phyloP scores from a whole-genome alignment of 768 basidiomycete genomes.

The Macrolepiota dolichaula region DNA sequence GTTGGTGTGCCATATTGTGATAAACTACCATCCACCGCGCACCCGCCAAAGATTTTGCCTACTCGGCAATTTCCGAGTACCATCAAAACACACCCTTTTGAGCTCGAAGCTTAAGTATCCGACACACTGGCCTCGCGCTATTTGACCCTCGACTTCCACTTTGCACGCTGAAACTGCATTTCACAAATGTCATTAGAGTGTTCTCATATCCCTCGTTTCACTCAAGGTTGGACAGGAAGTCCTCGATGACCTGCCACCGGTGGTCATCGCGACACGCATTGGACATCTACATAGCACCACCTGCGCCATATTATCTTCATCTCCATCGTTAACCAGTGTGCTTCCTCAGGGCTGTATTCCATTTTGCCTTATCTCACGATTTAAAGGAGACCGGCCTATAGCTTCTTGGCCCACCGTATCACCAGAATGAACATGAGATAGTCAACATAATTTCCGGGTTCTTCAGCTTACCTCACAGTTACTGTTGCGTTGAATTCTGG shows the following conservation, averaged over 20 bases:
- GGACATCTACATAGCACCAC: too few species aligned
- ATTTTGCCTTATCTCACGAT: background rate
- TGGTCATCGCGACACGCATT: too few species aligned
- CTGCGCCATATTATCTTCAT: background rate
- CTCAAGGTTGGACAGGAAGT: background rate
- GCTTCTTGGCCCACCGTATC: background rate
- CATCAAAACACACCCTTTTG: background rate
- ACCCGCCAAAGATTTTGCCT: slow-evolving; percentile 28
- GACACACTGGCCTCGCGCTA: background rate
- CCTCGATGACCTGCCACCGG: background rate
- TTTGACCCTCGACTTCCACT: background rate
- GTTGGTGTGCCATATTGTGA: slow-evolving; percentile 56
- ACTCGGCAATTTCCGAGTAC: slow-evolving; percentile 29
- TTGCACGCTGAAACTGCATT: background rate
- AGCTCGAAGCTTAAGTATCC: background rate
- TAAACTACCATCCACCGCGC: background rate
- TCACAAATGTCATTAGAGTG: background rate
- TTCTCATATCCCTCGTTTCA: background rate
- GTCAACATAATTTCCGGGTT: background rate
- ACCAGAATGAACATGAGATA: background rate
- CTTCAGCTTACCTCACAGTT: background rate
- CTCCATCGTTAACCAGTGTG: background rate
- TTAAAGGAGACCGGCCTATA: background rate
- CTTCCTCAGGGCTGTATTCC: background rate
- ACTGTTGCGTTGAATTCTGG: too few species aligned